phyloP scores from a whole-genome alignment of 2,329 filamentous ascomycete species.

The Pseudogymnoascus sp. region DNA sequence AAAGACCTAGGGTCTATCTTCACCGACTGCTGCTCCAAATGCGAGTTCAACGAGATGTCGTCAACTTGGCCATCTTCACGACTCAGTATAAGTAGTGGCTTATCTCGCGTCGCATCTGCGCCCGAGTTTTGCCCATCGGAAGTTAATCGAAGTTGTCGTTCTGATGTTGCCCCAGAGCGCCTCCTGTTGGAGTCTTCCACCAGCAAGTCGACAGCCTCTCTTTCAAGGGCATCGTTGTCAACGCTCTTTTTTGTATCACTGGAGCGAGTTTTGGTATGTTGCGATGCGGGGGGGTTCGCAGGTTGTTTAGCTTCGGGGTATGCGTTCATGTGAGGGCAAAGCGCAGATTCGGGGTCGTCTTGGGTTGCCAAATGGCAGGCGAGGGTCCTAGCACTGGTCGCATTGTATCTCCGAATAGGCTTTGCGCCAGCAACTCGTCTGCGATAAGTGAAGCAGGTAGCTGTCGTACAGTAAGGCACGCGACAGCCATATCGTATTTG shows the following conservation, averaged over 20 bases:
- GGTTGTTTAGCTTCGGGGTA: background rate
- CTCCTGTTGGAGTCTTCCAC: background rate
- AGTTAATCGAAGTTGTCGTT: background rate
- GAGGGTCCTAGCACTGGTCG: slow-evolving; percentile 71
- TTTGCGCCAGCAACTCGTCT: slow-evolving; percentile 57
- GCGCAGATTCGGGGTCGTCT: slow-evolving; percentile 61
- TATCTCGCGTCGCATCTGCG: background rate
- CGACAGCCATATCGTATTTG: slow-evolving; percentile 80
- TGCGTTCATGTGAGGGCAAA: slow-evolving; percentile 44
- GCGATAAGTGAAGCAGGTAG: slow-evolving; percentile 75
- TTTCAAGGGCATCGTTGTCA: background rate
- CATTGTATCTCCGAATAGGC: slow-evolving; percentile 70
- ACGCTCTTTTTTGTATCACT: background rate
- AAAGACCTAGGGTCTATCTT: slow-evolving; percentile 53
- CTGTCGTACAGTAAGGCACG: slow-evolving; percentile 57
- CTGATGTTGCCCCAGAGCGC: background rate
- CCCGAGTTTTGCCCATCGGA: background rate
- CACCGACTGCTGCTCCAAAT: slow-evolving; percentile 13
- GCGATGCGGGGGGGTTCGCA: background rate
- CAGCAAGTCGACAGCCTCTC: background rate
- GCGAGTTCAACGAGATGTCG: background rate
- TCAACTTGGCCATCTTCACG: background rate
- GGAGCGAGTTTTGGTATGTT: background rate
- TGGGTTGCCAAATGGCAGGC: slow-evolving; percentile 74
- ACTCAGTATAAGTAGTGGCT: background rate